Evolutionary conservation across 2,329 filamentous ascomycete species (phyloP), one percentile per base, ranked within the genome.

Genomic region (Calonectria pauciramosa): DNA sequence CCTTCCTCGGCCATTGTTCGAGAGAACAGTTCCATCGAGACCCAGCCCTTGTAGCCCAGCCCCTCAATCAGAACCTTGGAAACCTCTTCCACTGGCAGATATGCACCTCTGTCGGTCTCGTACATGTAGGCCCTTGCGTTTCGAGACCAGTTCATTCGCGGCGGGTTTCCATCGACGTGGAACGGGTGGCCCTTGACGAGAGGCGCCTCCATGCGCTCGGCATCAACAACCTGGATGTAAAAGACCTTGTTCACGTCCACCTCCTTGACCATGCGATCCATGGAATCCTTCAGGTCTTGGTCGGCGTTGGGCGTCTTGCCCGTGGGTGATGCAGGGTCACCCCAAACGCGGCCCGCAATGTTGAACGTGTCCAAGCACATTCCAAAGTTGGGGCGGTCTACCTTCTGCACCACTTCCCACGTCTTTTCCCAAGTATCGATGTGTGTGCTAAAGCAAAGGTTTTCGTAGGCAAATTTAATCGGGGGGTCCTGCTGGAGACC

Each of bases 361-460:
- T 96, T 94, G 86, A 94, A 96, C 0, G 92, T 94, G 83, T 96
- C 94, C 41, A 96, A 87, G 81, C 93, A 95, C 64, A 95, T 86
- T 13, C 94, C 94, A 80, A 96, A 95, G 84, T 95, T 96, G 2
- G 89, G 85, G 9, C 93, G 84, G 81, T 94, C 87, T 26, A 95
- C 93, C 7, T 84, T 85, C 76, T 88, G 83, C 0, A 95, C 91
- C 2, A 95, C 86, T 2, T 92, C 90, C 92, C 93, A 96, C 76
- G 89, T 90, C 32, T 87, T 85, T 82, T 95, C 93, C 94, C 94
- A 96, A 0, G 88, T 91, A 82, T 94, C 89, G 74, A 92, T 86
- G 70, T 91, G 88, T 0, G 93, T 95, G 11, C 93, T 93, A 90
- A 92, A 96, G 78, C 89, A 91, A 4, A 96, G 87, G 18, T 90